A percentile compares a stretch with the other conserved stretches of the same genome.
Evolutionary conservation across 768 basidiomycete species (phyloP).

Genomic region (Tulasnella sp.): DNA sequence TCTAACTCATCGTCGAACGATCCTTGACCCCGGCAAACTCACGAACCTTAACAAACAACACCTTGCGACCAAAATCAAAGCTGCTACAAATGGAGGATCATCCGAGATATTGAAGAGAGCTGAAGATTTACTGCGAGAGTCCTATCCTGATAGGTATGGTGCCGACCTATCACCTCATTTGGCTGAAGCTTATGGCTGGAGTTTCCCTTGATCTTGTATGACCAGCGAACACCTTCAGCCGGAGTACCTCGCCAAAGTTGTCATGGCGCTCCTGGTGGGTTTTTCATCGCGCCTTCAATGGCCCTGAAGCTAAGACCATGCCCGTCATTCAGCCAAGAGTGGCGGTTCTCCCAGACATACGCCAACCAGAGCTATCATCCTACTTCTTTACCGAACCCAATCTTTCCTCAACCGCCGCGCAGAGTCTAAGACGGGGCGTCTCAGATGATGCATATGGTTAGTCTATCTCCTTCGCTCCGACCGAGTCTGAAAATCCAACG

Average conservation of each 20-base stretch:
- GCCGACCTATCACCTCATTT: neutral
- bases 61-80: constrained; percentile 49
- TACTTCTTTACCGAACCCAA: constrained; percentile 76
- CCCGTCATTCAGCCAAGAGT: constrained; percentile 50
- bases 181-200: neutral
- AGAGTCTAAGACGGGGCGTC: constrained; percentile 43
- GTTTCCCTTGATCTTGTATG: neutral
- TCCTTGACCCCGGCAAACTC: constrained; percentile 70
- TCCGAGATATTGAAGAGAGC: constrained; percentile 48
- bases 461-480: constrained; percentile 20
- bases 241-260: constrained; percentile 56
- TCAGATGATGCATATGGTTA: constrained; percentile 41
- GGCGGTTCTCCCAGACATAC: constrained; percentile 62
- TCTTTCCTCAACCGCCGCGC: constrained; percentile 47
- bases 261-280: constrained; percentile 52
- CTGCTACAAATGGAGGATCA: constrained; percentile 44
- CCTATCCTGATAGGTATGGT: constrained; percentile 53
- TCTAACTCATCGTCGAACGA: constrained; percentile 76
- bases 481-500: neutral
- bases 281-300: neutral
- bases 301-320: neutral
- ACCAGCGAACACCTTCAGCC: constrained; percentile 42
- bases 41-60: constrained; percentile 86
- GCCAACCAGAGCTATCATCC: constrained; percentile 43
- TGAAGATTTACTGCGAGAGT: constrained; percentile 44